These are phyloP conservation scores for Saturnispora serradocipensis DNA, from an alignment of 805 yeast species.

Conservation along the genomic window DNA sequence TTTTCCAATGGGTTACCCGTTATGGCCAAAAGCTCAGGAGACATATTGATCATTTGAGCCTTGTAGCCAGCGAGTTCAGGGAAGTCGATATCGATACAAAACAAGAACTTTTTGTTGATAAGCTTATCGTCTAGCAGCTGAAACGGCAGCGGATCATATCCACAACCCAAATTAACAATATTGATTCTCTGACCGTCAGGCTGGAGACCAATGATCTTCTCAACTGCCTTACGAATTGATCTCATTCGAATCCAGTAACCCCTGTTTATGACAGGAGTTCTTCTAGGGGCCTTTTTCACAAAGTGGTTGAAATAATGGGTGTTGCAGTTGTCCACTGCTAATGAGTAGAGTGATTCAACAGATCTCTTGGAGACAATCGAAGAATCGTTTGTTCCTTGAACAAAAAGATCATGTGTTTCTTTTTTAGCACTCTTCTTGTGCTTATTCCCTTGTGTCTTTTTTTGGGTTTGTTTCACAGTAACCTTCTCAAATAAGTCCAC, in stretches of 20 bases:
- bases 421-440: slow-evolving; percentile 27
- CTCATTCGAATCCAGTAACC: slow-evolving; percentile 80
- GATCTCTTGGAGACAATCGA: slow-evolving; percentile 78
- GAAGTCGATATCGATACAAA: slow-evolving; percentile 66
- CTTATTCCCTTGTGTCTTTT: slow-evolving; percentile 31
- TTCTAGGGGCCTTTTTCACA: slow-evolving; percentile 54
- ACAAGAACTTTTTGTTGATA: slow-evolving; percentile 18
- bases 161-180: slow-evolving; percentile 71
- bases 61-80: slow-evolving; percentile 57
- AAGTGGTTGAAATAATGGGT: slow-evolving; percentile 50
- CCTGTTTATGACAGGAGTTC: slow-evolving; percentile 74
- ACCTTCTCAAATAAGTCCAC: slow-evolving; percentile 5
- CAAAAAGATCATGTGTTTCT: slow-evolving; percentile 50
- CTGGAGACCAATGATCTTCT: slow-evolving; percentile 33
- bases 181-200: slow-evolving; percentile 15
- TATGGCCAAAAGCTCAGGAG: slow-evolving; percentile 38
- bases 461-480: slow-evolving; percentile 7
- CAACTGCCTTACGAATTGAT: slow-evolving; percentile 47
- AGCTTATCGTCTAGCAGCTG: slow-evolving; percentile 31
- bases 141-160: slow-evolving; percentile 58
- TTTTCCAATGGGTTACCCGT: slow-evolving; percentile 29
- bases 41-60: slow-evolving; percentile 38
- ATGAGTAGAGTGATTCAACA: slow-evolving; percentile 53
- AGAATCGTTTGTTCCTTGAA: slow-evolving; percentile 80
- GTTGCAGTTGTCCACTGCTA: slow-evolving; percentile 15